Percentiles rank a stretch among this genome's conserved stretches.
Evolutionary conservation across 2,329 filamentous ascomycete genomes (phyloP).

Genomic region (Escovopsis weberi): DNA sequence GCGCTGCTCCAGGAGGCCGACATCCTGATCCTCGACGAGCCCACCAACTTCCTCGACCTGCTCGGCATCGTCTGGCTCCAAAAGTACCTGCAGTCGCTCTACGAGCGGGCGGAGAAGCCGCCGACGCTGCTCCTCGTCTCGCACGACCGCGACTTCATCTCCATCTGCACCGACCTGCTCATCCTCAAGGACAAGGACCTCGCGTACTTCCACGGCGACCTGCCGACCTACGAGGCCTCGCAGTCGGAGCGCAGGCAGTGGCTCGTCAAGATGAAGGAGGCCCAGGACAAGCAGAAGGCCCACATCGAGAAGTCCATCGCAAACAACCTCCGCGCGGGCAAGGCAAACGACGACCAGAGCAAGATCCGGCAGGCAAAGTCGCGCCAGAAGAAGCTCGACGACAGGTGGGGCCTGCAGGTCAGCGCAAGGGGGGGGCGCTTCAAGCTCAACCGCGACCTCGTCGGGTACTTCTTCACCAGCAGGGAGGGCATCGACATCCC

Average conservation of each 20-base stretch:
- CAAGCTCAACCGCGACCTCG: conserved; percentile 63
- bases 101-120: conserved; percentile 26
- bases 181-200: conserved; percentile 59
- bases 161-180: conserved; percentile 61
- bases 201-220: conserved; percentile 60
- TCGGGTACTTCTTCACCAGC: conserved; percentile 42
- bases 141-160: conserved; percentile 70
- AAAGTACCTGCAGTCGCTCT: conserved; percentile 47
- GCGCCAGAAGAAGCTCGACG: conserved; percentile 71
- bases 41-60: conserved; percentile 75
- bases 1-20: conserved; percentile 60
- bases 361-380: conserved; percentile 77
- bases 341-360: conserved; percentile 67
- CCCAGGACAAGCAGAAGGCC: conserved; percentile 64
- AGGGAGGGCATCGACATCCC: conserved; percentile 61
- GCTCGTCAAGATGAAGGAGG: conserved; percentile 63
- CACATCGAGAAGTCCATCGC: conserved; percentile 69
- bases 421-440: conserved; percentile 59
- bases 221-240: conserved; percentile 56
- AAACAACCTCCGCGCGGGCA: conserved; percentile 60
- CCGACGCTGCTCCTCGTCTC: conserved; percentile 66
- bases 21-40: conserved; percentile 71
- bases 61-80: conserved; percentile 78
- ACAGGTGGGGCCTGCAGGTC: conserved; percentile 64
- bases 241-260: conserved; percentile 53